phyloP scores from a whole-genome alignment of 139 green algal genomes.

The Chlorella sp. region DNA sequence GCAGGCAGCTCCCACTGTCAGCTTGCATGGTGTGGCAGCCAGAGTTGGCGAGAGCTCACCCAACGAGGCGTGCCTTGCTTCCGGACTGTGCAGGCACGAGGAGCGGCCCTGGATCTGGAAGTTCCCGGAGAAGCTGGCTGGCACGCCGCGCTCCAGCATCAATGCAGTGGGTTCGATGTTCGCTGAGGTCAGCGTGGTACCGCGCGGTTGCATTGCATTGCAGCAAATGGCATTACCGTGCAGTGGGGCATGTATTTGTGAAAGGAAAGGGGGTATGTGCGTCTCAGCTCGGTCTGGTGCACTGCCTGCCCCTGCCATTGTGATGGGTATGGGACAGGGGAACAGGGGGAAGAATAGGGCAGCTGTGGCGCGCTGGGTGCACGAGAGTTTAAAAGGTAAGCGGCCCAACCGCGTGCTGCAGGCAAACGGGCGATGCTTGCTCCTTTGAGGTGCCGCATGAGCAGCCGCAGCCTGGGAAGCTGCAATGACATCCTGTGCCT shows the following conservation, averaged over 20 bases:
- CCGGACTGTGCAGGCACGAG: not conserved
- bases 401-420: not conserved
- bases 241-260: not conserved
- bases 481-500: too few relatives aligned
- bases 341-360: too few relatives aligned
- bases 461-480: too few relatives aligned
- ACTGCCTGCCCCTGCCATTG: too few relatives aligned
- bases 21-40: not conserved
- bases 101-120: conserved; percentile 10
- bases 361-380: too few relatives aligned
- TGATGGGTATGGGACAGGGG: too few relatives aligned
- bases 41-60: not conserved
- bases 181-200: not conserved
- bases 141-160: not conserved
- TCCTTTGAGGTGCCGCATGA: not conserved
- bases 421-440: not conserved
- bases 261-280: too few relatives aligned
- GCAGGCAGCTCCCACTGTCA: not conserved
- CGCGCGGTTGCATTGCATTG: too few relatives aligned
- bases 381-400: not conserved
- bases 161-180: not conserved
- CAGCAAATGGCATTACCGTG: not conserved
- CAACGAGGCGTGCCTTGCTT: not conserved
- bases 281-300: too few relatives aligned
- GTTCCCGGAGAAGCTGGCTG: not conserved